Conservation (phyloP, 805 yeast species). For the Lipomyces kockii region DNA sequence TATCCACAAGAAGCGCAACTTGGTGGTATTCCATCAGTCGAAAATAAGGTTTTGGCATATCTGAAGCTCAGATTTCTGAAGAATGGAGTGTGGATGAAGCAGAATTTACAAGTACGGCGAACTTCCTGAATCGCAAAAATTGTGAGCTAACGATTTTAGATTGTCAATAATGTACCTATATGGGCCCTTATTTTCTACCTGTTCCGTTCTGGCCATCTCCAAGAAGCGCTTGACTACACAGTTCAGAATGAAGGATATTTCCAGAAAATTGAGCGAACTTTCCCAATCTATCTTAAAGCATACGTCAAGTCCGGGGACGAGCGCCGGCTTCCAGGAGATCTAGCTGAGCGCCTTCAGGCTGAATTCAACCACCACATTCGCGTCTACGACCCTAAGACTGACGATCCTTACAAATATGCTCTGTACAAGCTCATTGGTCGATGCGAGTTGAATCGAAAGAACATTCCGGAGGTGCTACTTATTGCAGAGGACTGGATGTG, state of each 20-base stretch:
- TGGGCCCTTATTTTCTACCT: conserved; percentile 91
- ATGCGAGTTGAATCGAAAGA: conserved; percentile 73
- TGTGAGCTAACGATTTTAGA: conserved; percentile 20
- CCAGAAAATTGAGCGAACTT: conserved; percentile 82
- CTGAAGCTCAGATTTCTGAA: conserved; percentile 53
- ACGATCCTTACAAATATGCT: conserved; percentile 89
- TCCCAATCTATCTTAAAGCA: conserved; percentile 76
- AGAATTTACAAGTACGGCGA: conserved; percentile 51
- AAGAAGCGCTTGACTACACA: conserved; percentile 77
- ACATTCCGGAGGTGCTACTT: conserved; percentile 67
- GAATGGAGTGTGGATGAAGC: conserved; percentile 55
- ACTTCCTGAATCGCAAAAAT: not conserved
- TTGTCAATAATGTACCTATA: conserved; percentile 84
- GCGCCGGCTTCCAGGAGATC: conserved; percentile 61
- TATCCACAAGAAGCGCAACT: conserved; percentile 54
- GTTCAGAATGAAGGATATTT: conserved; percentile 68
- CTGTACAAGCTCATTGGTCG: conserved; percentile 92
- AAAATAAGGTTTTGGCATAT: conserved; percentile 72
- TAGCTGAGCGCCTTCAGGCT: conserved; percentile 68
- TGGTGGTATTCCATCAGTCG: conserved; percentile 72
- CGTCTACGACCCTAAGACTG: conserved; percentile 58
- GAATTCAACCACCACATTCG: conserved; percentile 88
- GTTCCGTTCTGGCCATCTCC: conserved; percentile 77
- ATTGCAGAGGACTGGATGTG: conserved; percentile 97
- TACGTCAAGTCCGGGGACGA: conserved; percentile 62